Percentiles rank a stretch among this genome's conserved stretches.
Evolutionary conservation across 2,329 filamentous ascomycete genomes (phyloP).

Genomic region (Diplodia sapinea): DNA sequence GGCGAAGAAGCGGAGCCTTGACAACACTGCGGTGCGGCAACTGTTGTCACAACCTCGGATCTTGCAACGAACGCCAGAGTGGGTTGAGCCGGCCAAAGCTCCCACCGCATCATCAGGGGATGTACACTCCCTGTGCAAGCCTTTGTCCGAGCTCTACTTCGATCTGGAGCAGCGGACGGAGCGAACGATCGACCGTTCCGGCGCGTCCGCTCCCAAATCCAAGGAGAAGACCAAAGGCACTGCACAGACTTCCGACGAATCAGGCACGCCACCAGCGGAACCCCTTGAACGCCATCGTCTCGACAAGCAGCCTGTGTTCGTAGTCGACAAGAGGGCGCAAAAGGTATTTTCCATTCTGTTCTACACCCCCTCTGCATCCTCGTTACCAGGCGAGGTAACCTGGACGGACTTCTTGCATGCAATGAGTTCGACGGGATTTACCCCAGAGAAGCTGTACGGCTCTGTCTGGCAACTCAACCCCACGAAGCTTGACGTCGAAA

Average conservation of each 20-base stretch:
- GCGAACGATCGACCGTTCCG: conserved; percentile 32
- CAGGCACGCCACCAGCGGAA: background rate
- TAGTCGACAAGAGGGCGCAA: conserved; percentile 46
- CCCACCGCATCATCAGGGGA: conserved; percentile 2
- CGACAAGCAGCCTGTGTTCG: conserved; percentile 36
- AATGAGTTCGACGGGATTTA: conserved; percentile 58
- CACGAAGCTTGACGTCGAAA: conserved; percentile 48
- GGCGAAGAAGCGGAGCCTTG: conserved; percentile 13
- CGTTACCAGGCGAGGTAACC: conserved; percentile 55
- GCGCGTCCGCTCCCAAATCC: conserved; percentile 34
- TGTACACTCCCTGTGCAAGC: conserved; percentile 29
- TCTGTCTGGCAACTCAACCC: conserved; percentile 66
- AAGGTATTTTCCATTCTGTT: conserved; percentile 55
- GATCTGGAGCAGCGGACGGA: conserved; percentile 34
- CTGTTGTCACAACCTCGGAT: conserved; percentile 41
- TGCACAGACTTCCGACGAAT: conserved; percentile 3
- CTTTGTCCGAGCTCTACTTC: conserved; percentile 39
- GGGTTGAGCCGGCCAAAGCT: conserved; percentile 47
- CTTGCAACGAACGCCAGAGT: conserved; percentile 58
- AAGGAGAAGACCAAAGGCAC: conserved; percentile 39
- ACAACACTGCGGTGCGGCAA: conserved; percentile 34
- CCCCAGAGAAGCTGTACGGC: conserved; percentile 63
- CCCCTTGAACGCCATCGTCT: conserved; percentile 21
- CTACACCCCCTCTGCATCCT: conserved; percentile 41
- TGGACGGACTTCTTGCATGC: conserved; percentile 63